phyloP scores from a whole-genome alignment of 179 eudicot genomes.

The Patellifolia procumbens region DNA sequence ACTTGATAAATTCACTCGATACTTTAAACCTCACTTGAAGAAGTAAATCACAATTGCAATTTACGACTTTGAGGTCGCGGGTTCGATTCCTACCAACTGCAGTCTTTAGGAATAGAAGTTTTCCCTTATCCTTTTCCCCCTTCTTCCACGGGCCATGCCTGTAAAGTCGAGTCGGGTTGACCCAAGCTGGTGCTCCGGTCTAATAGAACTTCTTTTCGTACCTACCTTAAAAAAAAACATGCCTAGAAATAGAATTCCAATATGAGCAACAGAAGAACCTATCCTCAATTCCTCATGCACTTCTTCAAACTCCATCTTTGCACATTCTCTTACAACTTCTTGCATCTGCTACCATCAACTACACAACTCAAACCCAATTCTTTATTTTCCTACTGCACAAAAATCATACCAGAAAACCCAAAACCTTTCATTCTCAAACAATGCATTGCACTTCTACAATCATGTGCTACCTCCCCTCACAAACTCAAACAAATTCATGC shows the following conservation, averaged over 20 bases:
- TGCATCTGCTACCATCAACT: background rate
- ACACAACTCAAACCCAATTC: slow-evolving; percentile 16
- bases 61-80: too few relatives aligned
- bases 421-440: slow-evolving; percentile 41
- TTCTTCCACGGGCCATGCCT: too few relatives aligned
- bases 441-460: slow-evolving; percentile 69
- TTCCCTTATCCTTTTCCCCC: too few relatives aligned
- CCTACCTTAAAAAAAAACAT: too few relatives aligned
- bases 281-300: slow-evolving; percentile 11
- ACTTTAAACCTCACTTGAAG: too few relatives aligned
- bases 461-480: slow-evolving; percentile 50
- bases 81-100: too few relatives aligned
- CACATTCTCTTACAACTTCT: background rate
- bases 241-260: background rate
- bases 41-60: too few relatives aligned
- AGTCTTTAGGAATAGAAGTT: too few relatives aligned
- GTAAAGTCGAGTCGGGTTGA: too few relatives aligned
- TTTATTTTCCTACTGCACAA: slow-evolving; percentile 25
- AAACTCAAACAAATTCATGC: slow-evolving; percentile 83
- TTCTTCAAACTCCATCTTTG: slow-evolving; percentile 24
- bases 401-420: slow-evolving; percentile 22
- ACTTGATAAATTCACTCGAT: too few relatives aligned
- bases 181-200: too few relatives aligned
- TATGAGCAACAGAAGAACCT: background rate
- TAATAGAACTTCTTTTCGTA: too few relatives aligned